phyloP scores from a whole-genome alignment of 2,329 filamentous ascomycete genomes.

The Nannizziopsis arthrosporioides region DNA sequence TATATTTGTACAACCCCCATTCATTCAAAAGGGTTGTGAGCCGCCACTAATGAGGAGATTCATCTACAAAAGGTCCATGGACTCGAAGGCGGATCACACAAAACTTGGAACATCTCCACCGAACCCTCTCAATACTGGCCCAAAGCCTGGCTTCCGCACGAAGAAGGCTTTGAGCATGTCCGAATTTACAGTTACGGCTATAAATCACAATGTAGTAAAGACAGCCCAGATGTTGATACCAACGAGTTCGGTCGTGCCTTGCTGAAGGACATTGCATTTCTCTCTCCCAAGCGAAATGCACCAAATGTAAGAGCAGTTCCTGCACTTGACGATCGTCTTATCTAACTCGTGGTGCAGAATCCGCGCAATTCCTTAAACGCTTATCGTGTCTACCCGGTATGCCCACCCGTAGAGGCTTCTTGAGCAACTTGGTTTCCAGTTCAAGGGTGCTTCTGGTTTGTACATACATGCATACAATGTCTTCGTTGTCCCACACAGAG shows the following conservation, averaged over 20 bases:
- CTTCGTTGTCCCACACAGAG: constrained; percentile 35
- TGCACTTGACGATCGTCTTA: background rate
- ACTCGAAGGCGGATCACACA: constrained; percentile 27
- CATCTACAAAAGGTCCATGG: constrained; percentile 23
- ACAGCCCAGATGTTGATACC: background rate
- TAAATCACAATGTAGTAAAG: constrained; percentile 2
- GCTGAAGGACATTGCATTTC: background rate
- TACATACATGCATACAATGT: constrained; percentile 23
- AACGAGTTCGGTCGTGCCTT: constrained; percentile 9
- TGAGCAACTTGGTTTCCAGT: constrained; percentile 29
- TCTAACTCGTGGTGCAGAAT: constrained; percentile 16
- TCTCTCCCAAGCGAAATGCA: background rate
- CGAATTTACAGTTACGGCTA: constrained; percentile 25
- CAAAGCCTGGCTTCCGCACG: constrained; percentile 24
- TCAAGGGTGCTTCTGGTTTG: constrained; percentile 19
- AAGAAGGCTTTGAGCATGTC: constrained; percentile 23
- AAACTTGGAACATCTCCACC: constrained; percentile 26
- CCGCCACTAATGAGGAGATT: background rate
- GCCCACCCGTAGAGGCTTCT: constrained; percentile 26
- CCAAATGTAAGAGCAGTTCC: background rate
- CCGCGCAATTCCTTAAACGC: constrained; percentile 15
- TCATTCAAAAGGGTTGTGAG: background rate
- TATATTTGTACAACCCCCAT: constrained; percentile 24
- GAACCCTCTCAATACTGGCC: constrained; percentile 24
- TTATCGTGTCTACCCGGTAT: constrained; percentile 23